Evolutionary conservation across 2,329 filamentous ascomycete species (phyloP), one percentile per base, ranked within the genome.

Genomic region (Xylariaceae sp.): DNA sequence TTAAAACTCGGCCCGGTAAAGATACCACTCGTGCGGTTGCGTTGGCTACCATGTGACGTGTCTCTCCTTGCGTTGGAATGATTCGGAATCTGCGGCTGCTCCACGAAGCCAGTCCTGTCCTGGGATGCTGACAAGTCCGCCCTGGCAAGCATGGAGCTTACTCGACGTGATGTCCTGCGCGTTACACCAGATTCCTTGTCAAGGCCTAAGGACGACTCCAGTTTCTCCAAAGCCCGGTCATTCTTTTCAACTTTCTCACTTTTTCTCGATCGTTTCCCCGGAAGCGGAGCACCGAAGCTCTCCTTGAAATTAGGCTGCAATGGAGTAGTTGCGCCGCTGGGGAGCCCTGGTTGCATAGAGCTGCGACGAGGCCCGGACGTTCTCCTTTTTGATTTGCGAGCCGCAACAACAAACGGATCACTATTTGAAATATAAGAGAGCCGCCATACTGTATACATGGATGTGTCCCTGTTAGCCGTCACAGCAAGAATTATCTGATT

Each of bases 141-240:
- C 64, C 93, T 82, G 13, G 92, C 92, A 47, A 97, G 79, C 73
- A 96, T 82, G 13, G 93, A 97, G 75, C 94, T 99, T 21, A 97
- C 88, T 44, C 94, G 84, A 36, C 94, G 85, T 15, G 84, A 87
- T 57, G 83, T 84, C 54, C 84, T 77, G 45, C 84, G 75, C 0
- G 79, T 80, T 10, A 77, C 77, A 13, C 79, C 77, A n/a, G 71
- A 68, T 9, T 75, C 77, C 50, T 80, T 81, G 51, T 91, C 88
- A 35, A 88, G 82, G 50, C 89, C 88, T n/a, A 93, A 73, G 1
- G 87, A 84, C 2, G 87, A 81, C 3, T 86, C 87, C 36, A 91
- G 76, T 54, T 80, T 77, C 59, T 89, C 86, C 35, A 84, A 68
- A 0, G 79, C 73, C 50, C 78, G 81, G 24, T 82, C 68, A 7